Evolutionary conservation across 2,329 filamentous ascomycete species (phyloP), one percentile per base, ranked within the genome.

Genomic region (Hypoxylon sp.): DNA sequence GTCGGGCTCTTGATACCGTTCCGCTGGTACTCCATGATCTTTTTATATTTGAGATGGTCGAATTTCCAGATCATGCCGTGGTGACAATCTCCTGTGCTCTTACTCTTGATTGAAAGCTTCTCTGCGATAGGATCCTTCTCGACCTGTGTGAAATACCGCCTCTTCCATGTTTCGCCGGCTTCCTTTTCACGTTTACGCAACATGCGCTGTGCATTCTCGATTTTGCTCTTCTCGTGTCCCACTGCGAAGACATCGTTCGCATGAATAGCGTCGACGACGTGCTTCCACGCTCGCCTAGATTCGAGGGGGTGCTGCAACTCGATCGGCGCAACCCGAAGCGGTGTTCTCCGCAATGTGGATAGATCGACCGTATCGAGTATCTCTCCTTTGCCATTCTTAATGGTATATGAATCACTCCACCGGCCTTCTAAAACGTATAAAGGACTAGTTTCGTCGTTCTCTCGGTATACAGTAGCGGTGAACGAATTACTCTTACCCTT

Each of bases 401-500:
- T 90, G 56, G 88, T 88, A 77, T 97, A 97, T 2, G 84, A 83
- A 75, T 93, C 93, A 63, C 90, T 97, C 96, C 96, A 99, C 78
- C 97, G 93, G 23, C 96, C 96, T 30, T 93, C 90, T 41, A 91
- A 86, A n/a, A 90, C 93, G 84, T 95, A 98, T 52, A 91, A 84
- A 67, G 89, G 86, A 57, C 92, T 90, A 80, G 91, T 92, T 80
- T 90, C 93, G 80, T 85, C 84, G 82, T 89, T 81, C 80, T 92
- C 89, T 14, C 84, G 86, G 81, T 91, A 94, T 63, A 98, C 79
- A 23, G 85, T 85, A 13, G 94, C 95, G 11, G 85, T 89, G 78
- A 98, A 93, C 62, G 87, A 92, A 83, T 98, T 98, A 84, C 97
- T 98, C 86, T 97, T 97, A 72, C 95, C 96, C 49, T 91, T 94